These are phyloP conservation scores for Rhizopogon salebrosus DNA, from an alignment of 768 basidiomycete species.

Conservation along the genomic window DNA sequence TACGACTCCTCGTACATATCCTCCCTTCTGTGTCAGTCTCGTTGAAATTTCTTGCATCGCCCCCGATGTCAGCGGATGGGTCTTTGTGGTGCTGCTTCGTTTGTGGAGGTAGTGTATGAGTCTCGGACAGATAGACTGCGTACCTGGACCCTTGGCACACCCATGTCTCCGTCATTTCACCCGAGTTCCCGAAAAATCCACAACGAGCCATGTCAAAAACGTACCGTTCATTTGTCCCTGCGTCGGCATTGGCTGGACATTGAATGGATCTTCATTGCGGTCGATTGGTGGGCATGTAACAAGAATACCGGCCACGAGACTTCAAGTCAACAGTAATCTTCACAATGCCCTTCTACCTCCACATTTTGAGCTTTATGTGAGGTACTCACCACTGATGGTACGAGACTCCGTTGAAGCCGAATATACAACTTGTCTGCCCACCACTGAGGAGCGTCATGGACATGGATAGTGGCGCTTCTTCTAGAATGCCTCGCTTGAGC, in stretches of 20 bases:
- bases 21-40: background rate
- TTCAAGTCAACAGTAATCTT: too few relatives aligned
- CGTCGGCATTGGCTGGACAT: too few relatives aligned
- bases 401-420: background rate
- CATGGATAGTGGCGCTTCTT: background rate
- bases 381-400: background rate
- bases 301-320: too few relatives aligned
- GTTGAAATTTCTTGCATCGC: constrained; percentile 7
- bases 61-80: background rate
- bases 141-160: background rate
- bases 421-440: background rate
- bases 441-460: background rate
- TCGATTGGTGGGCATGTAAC: too few relatives aligned
- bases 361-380: background rate
- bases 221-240: too few relatives aligned
- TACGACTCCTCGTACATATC: background rate
- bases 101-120: background rate
- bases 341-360: too few relatives aligned
- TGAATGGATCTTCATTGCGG: too few relatives aligned
- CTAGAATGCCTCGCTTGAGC: background rate
- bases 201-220: too few relatives aligned
- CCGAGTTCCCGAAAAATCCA: too few relatives aligned
- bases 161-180: background rate
- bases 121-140: background rate
- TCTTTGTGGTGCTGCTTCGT: background rate